Percentiles rank a stretch among this genome's conserved stretches.
phyloP scores from a whole-genome alignment of 805 yeast genomes.

The Citeromyces matritensis region DNA sequence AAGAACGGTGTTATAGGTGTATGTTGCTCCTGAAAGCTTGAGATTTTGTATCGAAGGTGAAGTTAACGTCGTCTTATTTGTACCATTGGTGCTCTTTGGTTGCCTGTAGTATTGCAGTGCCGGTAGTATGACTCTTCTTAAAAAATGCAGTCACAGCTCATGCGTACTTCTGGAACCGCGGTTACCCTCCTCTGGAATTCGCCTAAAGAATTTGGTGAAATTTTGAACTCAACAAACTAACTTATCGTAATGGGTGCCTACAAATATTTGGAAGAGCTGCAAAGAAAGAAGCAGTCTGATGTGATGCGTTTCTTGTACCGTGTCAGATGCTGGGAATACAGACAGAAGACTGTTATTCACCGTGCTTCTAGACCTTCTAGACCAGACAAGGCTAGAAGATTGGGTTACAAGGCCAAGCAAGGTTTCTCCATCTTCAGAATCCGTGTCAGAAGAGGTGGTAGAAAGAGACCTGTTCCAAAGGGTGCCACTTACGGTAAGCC shows the following conservation, averaged over 20 bases:
- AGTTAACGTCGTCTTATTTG: too few species aligned
- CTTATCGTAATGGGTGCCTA: constrained; percentile 82
- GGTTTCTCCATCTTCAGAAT: constrained; percentile 97
- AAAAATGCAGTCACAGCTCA: too few species aligned
- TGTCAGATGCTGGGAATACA: constrained; percentile 99
- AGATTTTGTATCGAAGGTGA: too few species aligned
- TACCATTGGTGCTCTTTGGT: too few species aligned
- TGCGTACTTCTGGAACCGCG: too few species aligned
- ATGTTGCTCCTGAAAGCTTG: too few species aligned
- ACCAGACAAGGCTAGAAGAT: constrained; percentile 99
- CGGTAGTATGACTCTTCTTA: too few species aligned
- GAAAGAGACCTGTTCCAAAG: constrained; percentile 99
- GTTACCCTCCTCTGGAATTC: too few species aligned
- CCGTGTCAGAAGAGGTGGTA: constrained; percentile 99
- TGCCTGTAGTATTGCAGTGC: too few species aligned
- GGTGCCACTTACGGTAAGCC: constrained; percentile 99
- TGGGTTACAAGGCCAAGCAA: constrained; percentile 99
- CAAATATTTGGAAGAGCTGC: constrained; percentile 98
- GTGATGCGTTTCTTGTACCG: constrained; percentile 97
- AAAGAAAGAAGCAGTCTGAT: constrained; percentile 99
- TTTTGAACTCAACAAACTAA: constrained; percentile 6
- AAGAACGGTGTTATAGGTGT: too few species aligned
- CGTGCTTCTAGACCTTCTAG: constrained; percentile 97
- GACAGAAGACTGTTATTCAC: constrained; percentile 98
- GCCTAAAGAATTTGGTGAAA: too few species aligned